Evolutionary conservation across 2,329 filamentous ascomycete genomes (phyloP), one percentile per base, ranked within the genome.

Genomic region (Verticillium dahliae): DNA sequence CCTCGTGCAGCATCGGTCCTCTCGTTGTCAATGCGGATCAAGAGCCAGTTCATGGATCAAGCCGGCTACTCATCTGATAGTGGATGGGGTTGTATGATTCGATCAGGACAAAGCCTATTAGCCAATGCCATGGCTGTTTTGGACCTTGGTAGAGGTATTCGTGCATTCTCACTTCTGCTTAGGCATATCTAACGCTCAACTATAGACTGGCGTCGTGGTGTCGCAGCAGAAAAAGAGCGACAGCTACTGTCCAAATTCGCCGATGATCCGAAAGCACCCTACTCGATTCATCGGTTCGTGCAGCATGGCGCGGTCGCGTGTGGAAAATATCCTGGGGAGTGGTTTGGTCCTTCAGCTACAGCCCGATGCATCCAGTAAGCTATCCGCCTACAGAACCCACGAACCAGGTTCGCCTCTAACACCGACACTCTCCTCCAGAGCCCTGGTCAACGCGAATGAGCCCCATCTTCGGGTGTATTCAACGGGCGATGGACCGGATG

Each of bases 71-170:
- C 91, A 11, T 94, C 92, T 1, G 95, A 99, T 73, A 93, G 91
- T 10, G 95, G 95, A 59, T 99, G 96, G 92, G 95, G 95, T 0
- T 99, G 95, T 72, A 99, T 99, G 95, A 98, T 99, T 68, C 83
- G 95, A 63, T 97, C 94, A 6, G 95, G 95, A 3, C 95, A 99
- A 78, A 94, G 91, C 70, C 81, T 99, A 33, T 80, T 99, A 52
- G 94, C 94, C 55, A 99, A 98, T 74, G 84, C 94, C 1, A 80
- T 98, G 68, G 77, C 86, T 18, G 82, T 90, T 61, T 78, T 93
- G 57, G 81, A 84, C 45, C 78, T 97, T 27, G 94, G 95, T 22
- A 86, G 95, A 83, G 90, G 91, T 92, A 81, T 65, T 64, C 60
- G 18, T 45, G 34, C 18, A 3, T 34, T 58, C 59, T 31, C n/a